These are phyloP conservation scores for Pugionium cornutum DNA, from an alignment of 345 rosid species.

Conservation along the genomic window DNA sequence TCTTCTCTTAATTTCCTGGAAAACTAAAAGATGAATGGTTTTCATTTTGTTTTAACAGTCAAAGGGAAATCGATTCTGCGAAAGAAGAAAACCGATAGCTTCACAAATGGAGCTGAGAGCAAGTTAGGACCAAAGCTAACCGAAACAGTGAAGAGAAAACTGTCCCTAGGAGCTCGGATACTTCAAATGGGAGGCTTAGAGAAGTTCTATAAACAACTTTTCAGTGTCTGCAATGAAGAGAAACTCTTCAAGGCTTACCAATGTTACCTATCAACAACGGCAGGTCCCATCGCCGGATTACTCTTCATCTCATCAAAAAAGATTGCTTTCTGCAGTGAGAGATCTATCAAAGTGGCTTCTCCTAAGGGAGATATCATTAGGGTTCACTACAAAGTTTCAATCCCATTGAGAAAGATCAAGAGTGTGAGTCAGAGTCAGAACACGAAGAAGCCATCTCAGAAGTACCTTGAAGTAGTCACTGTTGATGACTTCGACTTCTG, in stretches of 20 bases:
- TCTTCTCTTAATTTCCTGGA: neutral
- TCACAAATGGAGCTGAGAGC: slow-evolving; percentile 44
- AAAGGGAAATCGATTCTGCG: slow-evolving; percentile 34
- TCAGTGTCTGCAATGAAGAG: slow-evolving; percentile 51
- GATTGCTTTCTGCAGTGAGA: slow-evolving; percentile 49
- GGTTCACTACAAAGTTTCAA: slow-evolving; percentile 58
- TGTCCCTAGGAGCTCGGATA: slow-evolving; percentile 47
- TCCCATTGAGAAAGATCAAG: slow-evolving; percentile 60
- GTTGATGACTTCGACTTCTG: slow-evolving; percentile 81
- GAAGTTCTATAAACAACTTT: slow-evolving; percentile 47
- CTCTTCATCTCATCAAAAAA: slow-evolving; percentile 51
- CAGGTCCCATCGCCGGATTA: slow-evolving; percentile 59
- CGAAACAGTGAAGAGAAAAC: slow-evolving; percentile 51
- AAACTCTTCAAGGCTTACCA: slow-evolving; percentile 53
- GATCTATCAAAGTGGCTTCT: slow-evolving; percentile 45
- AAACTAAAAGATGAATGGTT: neutral
- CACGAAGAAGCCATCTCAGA: slow-evolving; percentile 64
- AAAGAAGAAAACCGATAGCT: slow-evolving; percentile 44
- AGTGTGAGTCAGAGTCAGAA: slow-evolving; percentile 53
- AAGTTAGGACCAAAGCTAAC: slow-evolving; percentile 51
- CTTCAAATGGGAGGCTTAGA: slow-evolving; percentile 50
- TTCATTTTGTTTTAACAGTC: slow-evolving; percentile 6
- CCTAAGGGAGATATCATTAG: slow-evolving; percentile 48
- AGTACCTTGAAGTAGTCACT: slow-evolving; percentile 66
- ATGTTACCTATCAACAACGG: slow-evolving; percentile 59